Evolutionary conservation across 345 rosid species (phyloP).

Genomic region (Tarenaya hassleriana): DNA sequence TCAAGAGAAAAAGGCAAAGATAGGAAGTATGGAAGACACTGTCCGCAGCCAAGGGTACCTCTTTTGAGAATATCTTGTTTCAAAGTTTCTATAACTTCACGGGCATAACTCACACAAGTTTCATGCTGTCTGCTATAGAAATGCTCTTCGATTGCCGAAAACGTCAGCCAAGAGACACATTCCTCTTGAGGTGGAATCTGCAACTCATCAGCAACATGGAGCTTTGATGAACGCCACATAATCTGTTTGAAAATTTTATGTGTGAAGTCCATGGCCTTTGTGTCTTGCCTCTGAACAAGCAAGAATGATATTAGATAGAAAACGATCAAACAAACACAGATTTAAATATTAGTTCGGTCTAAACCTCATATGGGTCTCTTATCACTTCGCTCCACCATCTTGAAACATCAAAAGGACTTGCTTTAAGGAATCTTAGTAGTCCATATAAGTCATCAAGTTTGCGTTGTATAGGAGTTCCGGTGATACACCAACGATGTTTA

Average conservation of each 20-base stretch:
- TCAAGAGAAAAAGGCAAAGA: constrained; percentile 14
- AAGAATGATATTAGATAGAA: constrained; percentile 17
- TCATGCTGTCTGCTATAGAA: constrained; percentile 96
- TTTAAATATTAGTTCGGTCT: constrained; percentile 7
- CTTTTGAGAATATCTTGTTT: constrained; percentile 72
- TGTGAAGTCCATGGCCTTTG: constrained; percentile 67
- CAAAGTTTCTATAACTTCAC: constrained; percentile 76
- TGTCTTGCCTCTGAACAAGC: constrained; percentile 57
- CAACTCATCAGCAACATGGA: constrained; percentile 85
- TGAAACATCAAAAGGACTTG: constrained; percentile 65
- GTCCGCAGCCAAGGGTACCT: constrained; percentile 44
- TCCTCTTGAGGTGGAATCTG: constrained; percentile 92
- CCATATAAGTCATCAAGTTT: constrained; percentile 94
- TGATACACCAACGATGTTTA: constrained; percentile 87
- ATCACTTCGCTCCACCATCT: constrained; percentile 94
- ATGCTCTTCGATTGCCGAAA: constrained; percentile 90
- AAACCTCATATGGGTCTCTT: constrained; percentile 86
- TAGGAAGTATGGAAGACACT: constrained; percentile 25
- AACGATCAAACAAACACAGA: constrained; percentile 12
- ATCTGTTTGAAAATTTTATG: constrained; percentile 69
- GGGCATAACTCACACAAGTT: constrained; percentile 84
- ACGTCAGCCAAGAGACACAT: constrained; percentile 72
- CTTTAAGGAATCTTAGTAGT: constrained; percentile 71
- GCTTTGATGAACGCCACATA: constrained; percentile 97
- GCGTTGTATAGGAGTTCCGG: constrained; percentile 94